phyloP scores from a whole-genome alignment of 2,329 filamentous ascomycete genomes.

The Paracamarosporium sp. region DNA sequence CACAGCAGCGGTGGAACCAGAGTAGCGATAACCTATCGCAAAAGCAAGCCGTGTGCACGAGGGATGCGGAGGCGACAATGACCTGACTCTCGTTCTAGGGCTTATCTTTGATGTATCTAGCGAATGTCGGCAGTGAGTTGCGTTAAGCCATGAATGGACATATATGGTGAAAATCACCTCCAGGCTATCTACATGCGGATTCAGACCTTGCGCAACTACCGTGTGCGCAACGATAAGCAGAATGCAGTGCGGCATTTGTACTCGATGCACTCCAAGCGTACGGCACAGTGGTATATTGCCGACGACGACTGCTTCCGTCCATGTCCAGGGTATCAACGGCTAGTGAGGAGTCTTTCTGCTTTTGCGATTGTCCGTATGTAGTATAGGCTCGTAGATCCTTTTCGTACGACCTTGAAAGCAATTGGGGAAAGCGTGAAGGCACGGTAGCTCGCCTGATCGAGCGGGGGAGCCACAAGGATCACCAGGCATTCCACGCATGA shows the following conservation, averaged over 20 bases:
- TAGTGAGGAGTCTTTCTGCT: neutral
- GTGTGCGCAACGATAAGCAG: neutral
- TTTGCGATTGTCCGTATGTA: neutral
- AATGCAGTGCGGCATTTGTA: neutral
- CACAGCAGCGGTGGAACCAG: neutral
- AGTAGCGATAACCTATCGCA: neutral
- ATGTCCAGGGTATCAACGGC: neutral
- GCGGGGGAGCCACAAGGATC: neutral
- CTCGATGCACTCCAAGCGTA: neutral
- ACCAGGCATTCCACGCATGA: neutral
- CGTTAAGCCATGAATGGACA: neutral
- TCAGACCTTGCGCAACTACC: neutral
- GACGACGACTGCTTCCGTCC: neutral
- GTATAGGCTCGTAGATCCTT: too few species aligned
- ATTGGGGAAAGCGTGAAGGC: neutral
- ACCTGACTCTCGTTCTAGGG: neutral
- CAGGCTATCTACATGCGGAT: neutral
- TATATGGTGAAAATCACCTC: neutral
- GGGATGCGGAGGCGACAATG: neutral
- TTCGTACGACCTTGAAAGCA: neutral
- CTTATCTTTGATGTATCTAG: neutral
- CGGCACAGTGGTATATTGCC: neutral
- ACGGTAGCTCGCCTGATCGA: neutral
- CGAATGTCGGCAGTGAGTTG: neutral
- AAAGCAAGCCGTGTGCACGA: neutral